Evolutionary conservation across 192 early-diverging fungal species (phyloP).

Genomic region (Backusella westeae): DNA sequence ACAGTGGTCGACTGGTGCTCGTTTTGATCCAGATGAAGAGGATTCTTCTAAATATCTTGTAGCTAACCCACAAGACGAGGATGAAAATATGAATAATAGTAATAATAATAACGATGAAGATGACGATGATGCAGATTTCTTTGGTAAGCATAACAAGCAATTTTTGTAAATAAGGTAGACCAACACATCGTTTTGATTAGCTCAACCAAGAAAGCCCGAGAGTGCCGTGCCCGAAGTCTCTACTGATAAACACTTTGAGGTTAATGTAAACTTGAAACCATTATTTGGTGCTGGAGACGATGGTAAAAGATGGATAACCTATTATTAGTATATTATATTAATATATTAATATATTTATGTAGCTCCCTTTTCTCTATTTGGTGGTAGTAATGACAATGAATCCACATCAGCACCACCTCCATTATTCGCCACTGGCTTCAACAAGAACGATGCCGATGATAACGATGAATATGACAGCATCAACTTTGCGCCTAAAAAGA

Average conservation of each 20-base stretch:
- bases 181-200: not conserved
- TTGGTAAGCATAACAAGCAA: not conserved
- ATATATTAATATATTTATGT: not conserved
- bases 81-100: not conserved
- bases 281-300: constrained; percentile 31
- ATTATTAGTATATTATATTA: too few species aligned
- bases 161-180: not conserved
- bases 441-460: not conserved
- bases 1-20: constrained; percentile 31
- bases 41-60: constrained; percentile 18
- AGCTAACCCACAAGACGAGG: not conserved
- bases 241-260: constrained; percentile 36
- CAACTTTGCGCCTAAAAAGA: constrained; percentile 11
- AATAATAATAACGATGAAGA: not conserved
- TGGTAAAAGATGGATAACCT: constrained; percentile 8
- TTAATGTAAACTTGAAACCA: constrained; percentile 40
- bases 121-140: constrained; percentile 3
- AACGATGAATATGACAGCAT: constrained; percentile 8
- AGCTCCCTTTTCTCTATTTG: constrained; percentile 49
- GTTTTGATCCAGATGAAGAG: constrained; percentile 53
- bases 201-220: not conserved
- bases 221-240: constrained; percentile 34
- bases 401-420: not conserved
- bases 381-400: constrained; percentile 35
- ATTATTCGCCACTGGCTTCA: not conserved